These are phyloP conservation scores for Xylaria sp. DNA, from an alignment of 2,329 filamentous ascomycete species.

Conservation along the genomic window DNA sequence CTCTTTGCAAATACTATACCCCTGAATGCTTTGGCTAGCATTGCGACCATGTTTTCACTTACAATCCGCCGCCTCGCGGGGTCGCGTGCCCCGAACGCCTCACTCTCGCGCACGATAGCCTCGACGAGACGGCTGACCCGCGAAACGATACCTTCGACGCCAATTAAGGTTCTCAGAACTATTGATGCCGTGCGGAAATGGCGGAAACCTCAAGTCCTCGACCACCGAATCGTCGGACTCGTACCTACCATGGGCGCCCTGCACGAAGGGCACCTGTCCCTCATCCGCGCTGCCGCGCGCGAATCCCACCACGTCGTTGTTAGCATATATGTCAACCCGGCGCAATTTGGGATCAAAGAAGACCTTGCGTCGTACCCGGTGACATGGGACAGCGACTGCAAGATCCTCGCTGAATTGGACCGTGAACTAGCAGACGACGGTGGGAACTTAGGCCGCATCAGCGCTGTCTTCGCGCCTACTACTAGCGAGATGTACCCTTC, in stretches of 20 bases:
- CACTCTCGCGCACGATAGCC: constrained; percentile 42
- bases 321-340: constrained; percentile 94
- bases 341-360: constrained; percentile 91
- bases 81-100: constrained; percentile 41
- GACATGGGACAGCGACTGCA: constrained; percentile 84
- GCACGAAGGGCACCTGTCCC: constrained; percentile 88
- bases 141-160: constrained; percentile 65
- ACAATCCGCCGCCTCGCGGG: constrained; percentile 40
- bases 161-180: constrained; percentile 79
- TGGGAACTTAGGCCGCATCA: constrained; percentile 73
- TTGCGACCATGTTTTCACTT: constrained; percentile 42
- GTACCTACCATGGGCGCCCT: constrained; percentile 98
- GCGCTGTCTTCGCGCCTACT: constrained; percentile 86
- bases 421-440: constrained; percentile 73
- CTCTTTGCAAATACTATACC: constrained; percentile 19
- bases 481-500: constrained; percentile 89
- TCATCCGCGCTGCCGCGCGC: constrained; percentile 83
- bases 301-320: constrained; percentile 91
- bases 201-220: constrained; percentile 72
- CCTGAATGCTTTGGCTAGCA: constrained; percentile 2
- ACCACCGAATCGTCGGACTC: constrained; percentile 80
- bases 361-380: constrained; percentile 90
- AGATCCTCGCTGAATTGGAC: constrained; percentile 74
- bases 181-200: constrained; percentile 76
- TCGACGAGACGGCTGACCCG: constrained; percentile 37